Base-by-base conservation (phyloP, 345 rosid genomes). In the Brassica cretica region DNA sequence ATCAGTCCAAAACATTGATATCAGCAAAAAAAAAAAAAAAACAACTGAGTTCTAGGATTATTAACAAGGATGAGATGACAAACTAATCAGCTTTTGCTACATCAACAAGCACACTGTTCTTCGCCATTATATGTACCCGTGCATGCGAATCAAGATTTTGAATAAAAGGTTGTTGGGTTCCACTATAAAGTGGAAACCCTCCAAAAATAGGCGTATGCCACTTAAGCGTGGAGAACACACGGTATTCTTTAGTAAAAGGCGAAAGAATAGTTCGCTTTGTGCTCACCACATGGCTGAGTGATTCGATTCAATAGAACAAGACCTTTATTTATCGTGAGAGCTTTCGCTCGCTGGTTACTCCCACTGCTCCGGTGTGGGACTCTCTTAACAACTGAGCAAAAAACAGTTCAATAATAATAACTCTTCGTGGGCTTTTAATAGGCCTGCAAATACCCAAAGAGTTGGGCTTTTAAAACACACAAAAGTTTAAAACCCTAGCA, bases 241-340 rank as follows among this genome's bases (percentile, higher is more conserved):
- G 71, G 75, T 79, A 73, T 68, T 79, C 82, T 79, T 79, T 79
- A 79, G 82, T 73, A 79, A 79, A 79, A 74, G 82, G 82, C 71
- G 82, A 79, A 79, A 79, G 73, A 78, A 78, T 78, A 73, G 82
- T 79, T 79, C 75, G 75, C 78, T 73, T 65, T 79, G 78, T 68
- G 46, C 75, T 79, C 71, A 74, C 78, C 67, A 59, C 75, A 64
- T 66, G 71, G 78, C 78, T 74, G 70, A 76, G 72, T 77, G 18
- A 5, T 9, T 35, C 1, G 21, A 2, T 1, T 0, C 2, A 7
- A 35, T 6, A 7, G 39, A 35, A 35, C 9, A 1, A 35, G 53
- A 4, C 1, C 15, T 3, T 12, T 12, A 44, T 10, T 4, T 44
- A 44, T 44, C 3, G 5, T 12, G 53, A 12, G 4, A 44, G 53